phyloP scores from a whole-genome alignment of 2,329 filamentous ascomycete genomes.

The Penicillium brevicompactum region DNA sequence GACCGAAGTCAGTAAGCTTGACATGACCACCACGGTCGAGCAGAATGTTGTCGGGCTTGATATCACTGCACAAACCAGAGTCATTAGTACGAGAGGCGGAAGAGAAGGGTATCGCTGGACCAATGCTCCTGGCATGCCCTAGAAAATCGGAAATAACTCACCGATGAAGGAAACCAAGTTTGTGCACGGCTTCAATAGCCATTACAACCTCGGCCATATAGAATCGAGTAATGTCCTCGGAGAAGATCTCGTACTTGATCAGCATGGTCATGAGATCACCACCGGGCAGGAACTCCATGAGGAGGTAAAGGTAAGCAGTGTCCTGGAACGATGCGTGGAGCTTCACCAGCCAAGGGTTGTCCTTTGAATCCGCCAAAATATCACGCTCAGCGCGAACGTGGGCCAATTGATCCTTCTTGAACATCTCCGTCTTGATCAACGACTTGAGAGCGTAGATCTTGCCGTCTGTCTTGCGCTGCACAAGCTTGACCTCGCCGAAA shows the following conservation, averaged over 20 bases:
- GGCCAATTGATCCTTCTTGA: constrained; percentile 97
- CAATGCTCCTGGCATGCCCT: background rate
- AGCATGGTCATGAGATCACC: constrained; percentile 99
- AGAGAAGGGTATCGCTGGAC: background rate
- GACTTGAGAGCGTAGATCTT: constrained; percentile 99
- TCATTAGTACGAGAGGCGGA: constrained; percentile 19
- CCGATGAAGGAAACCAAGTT: constrained; percentile 97
- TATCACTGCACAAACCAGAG: constrained; percentile 65
- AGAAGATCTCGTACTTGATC: constrained; percentile 99
- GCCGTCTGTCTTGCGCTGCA: constrained; percentile 92
- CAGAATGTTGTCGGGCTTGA: constrained; percentile 98
- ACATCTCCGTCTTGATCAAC: constrained; percentile 98
- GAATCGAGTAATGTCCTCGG: constrained; percentile 96
- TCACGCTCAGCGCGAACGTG: constrained; percentile 97
- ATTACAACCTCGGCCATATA: constrained; percentile 98
- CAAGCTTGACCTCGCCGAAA: constrained; percentile 96
- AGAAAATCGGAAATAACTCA: constrained; percentile 49
- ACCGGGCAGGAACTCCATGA: constrained; percentile 98
- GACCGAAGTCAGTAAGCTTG: constrained; percentile 96
- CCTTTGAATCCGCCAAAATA: constrained; percentile 90
- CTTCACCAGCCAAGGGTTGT: constrained; percentile 99
- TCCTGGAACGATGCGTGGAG: constrained; percentile 98
- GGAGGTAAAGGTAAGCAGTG: constrained; percentile 92
- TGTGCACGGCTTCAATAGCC: constrained; percentile 98
- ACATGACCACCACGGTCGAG: constrained; percentile 94